A percentile compares a stretch with the other conserved stretches of the same genome.
These are phyloP conservation scores for Boechera divaricarpa DNA, from an alignment of 345 rosid species.

Conservation along the genomic window DNA sequence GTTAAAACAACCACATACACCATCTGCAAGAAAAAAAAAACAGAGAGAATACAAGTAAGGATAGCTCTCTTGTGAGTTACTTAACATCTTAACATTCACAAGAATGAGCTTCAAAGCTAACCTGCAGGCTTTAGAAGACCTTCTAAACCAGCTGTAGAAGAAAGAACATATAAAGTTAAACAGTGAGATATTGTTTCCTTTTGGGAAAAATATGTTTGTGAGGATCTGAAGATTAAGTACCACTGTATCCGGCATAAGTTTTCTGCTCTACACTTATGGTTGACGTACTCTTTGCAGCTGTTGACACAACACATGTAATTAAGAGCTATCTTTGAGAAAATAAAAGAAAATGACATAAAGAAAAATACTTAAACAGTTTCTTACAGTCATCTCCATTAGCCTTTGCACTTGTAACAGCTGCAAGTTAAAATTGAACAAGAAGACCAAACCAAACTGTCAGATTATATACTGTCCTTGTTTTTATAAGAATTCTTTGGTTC, in stretches of 20 bases:
- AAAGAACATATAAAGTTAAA: conserved; percentile 13
- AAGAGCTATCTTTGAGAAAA: neutral
- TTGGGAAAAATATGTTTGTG: neutral
- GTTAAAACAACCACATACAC: conserved; percentile 46
- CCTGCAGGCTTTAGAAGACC: conserved; percentile 42
- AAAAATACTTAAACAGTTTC: neutral
- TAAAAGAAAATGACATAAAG: neutral
- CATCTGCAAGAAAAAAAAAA: conserved; percentile 38
- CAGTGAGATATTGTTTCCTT: conserved; percentile 16
- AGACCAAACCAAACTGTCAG: conserved; percentile 31
- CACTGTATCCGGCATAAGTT: conserved; percentile 22
- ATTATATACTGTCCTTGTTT: neutral
- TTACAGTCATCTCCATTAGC: conserved; percentile 34
- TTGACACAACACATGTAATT: conserved; percentile 19
- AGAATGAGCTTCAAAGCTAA: conserved; percentile 26
- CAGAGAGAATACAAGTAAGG: conserved; percentile 16
- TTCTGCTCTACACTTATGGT: conserved; percentile 20
- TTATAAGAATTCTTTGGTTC: conserved; percentile 9
- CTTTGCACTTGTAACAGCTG: conserved; percentile 40
- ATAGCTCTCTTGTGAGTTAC: conserved; percentile 22
- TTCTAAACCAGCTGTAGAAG: conserved; percentile 19
- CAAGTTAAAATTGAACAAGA: conserved; percentile 30
- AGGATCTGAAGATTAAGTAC: conserved; percentile 23
- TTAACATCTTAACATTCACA: conserved; percentile 9
- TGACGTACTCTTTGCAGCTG: conserved; percentile 16